These are phyloP conservation scores for Botrytis cinerea DNA, from an alignment of 2,329 filamentous ascomycete genomes.

Conservation along the genomic window DNA sequence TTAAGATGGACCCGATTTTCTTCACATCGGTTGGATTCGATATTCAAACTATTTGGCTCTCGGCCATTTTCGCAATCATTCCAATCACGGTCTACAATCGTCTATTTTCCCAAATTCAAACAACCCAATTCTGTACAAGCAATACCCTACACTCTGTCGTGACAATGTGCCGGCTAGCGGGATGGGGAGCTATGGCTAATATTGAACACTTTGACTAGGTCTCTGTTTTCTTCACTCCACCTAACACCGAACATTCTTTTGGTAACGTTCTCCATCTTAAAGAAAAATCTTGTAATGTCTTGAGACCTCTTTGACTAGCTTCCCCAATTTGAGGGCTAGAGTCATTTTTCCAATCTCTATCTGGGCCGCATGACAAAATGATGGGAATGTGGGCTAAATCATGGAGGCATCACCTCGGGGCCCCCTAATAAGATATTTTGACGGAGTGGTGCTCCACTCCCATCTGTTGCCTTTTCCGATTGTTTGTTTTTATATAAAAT, in stretches of 20 bases:
- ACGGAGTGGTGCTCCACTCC: slow-evolving; percentile 5
- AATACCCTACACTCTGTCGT: slow-evolving; percentile 2
- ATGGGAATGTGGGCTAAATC: slow-evolving; percentile 16
- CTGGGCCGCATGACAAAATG: slow-evolving; percentile 9
- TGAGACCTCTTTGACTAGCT: slow-evolving; percentile 7
- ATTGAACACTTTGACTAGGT: not conserved
- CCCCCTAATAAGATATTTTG: not conserved
- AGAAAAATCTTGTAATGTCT: slow-evolving; percentile 13
- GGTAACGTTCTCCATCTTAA: slow-evolving; percentile 12
- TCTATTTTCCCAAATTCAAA: not conserved
- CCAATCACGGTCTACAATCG: not conserved
- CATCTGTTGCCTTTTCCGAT: not conserved
- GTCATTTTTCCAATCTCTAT: slow-evolving; percentile 1
- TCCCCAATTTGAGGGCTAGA: not conserved
- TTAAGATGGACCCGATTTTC: slow-evolving; percentile 21
- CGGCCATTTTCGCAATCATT: not conserved
- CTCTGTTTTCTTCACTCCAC: slow-evolving; percentile 2
- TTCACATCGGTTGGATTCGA: slow-evolving; percentile 10
- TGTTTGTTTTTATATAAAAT: slow-evolving; percentile 6
- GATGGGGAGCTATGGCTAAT: not conserved
- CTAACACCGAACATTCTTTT: not conserved
- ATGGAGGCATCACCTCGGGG: slow-evolving; percentile 13
- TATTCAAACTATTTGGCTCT: not conserved
- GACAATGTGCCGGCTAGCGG: not conserved
- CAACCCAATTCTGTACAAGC: not conserved